Evolutionary conservation across 176 grass and related monocot species (phyloP).

Genomic region (Triticum timopheevii): DNA sequence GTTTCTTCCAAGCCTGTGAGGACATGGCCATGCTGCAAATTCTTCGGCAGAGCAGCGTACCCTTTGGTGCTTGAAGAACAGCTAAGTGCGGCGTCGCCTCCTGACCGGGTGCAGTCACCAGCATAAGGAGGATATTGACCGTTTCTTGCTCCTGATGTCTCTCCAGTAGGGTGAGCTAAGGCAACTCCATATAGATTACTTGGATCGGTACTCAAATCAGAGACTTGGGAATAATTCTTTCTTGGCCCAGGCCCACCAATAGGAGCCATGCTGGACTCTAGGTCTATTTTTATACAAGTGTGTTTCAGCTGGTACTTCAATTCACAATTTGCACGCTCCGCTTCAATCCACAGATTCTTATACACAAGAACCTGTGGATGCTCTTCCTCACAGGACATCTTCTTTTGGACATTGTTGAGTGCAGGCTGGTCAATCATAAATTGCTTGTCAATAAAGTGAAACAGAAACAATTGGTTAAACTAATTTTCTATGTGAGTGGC

Average conservation of each 20-base stretch:
- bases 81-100: background rate
- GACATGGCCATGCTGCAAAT: constrained; percentile 23
- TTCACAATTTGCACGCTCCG: constrained; percentile 43
- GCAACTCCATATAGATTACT: constrained; percentile 24
- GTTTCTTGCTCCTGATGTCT: constrained; percentile 11
- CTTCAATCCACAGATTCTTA: constrained; percentile 60
- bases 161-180: constrained; percentile 19
- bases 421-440: constrained; percentile 39
- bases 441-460: constrained; percentile 22
- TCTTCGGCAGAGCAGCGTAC: background rate
- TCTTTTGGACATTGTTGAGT: constrained; percentile 21
- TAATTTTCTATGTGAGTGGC: background rate
- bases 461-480: background rate
- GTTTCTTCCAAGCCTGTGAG: constrained; percentile 33
- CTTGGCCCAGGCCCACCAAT: constrained; percentile 24
- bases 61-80: constrained; percentile 28
- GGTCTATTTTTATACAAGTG: constrained; percentile 30
- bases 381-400: constrained; percentile 26
- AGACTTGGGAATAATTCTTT: constrained; percentile 30
- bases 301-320: constrained; percentile 67
- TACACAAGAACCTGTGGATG: constrained; percentile 43
- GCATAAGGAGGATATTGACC: constrained; percentile 9
- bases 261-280: constrained; percentile 37
- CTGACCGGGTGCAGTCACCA: constrained; percentile 17
- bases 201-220: constrained; percentile 16